phyloP scores from a whole-genome alignment of 2,329 filamentous ascomycete genomes.

The Talaromyces pinophilus region DNA sequence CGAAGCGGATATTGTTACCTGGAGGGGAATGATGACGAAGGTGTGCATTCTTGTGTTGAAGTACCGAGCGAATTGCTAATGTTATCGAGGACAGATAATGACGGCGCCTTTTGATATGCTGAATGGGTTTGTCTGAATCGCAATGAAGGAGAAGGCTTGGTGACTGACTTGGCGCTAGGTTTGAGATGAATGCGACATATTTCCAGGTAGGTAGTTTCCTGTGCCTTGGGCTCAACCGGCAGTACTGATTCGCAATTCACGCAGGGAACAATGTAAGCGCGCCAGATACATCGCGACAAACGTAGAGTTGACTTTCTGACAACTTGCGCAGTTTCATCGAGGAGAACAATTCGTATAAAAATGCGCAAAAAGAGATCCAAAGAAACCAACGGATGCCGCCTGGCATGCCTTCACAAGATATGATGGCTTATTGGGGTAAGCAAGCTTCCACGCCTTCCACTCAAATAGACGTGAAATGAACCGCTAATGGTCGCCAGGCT shows the following conservation, averaged over 20 bases:
- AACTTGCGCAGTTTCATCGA: slow-evolving; percentile 74
- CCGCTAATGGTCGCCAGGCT: slow-evolving; percentile 59
- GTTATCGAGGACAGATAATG: slow-evolving; percentile 67
- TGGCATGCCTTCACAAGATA: slow-evolving; percentile 65
- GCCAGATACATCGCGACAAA: slow-evolving; percentile 19
- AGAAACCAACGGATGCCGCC: slow-evolving; percentile 51
- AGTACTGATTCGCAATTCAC: slow-evolving; percentile 27
- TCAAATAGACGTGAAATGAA: slow-evolving; percentile 1
- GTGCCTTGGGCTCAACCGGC: slow-evolving; percentile 2
- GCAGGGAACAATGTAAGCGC: slow-evolving; percentile 58
- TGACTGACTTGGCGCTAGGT: slow-evolving; percentile 55
- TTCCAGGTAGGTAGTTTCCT: slow-evolving; percentile 67
- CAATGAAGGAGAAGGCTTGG: slow-evolving; percentile 17
- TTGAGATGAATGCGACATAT: slow-evolving; percentile 92
- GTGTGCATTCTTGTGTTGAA: slow-evolving; percentile 47
- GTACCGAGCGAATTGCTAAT: not conserved
- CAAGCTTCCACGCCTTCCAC: slow-evolving; percentile 9
- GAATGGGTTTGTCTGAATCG: slow-evolving; percentile 63
- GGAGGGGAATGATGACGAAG: slow-evolving; percentile 99
- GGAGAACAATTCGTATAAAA: slow-evolving; percentile 77
- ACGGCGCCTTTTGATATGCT: slow-evolving; percentile 76
- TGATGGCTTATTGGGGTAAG: slow-evolving; percentile 91
- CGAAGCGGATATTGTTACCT: slow-evolving; percentile 81
- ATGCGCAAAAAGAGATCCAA: slow-evolving; percentile 62
- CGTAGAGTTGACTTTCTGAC: slow-evolving; percentile 23